Conservation (phyloP, 306 rosid genomes). For the Medicago ruthenica region DNA sequence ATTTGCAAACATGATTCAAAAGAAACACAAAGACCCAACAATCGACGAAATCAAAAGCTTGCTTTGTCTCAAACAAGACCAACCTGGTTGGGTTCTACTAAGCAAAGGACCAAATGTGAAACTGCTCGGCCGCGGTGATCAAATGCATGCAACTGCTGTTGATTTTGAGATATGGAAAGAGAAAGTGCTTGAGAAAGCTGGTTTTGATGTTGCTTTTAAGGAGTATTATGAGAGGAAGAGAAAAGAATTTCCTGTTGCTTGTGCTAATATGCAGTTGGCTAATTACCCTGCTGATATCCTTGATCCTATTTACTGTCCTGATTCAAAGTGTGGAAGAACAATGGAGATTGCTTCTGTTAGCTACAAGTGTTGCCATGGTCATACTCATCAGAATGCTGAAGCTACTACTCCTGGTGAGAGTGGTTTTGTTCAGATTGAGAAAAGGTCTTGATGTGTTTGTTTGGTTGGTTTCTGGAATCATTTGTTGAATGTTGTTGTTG, state of each 20-base stretch:
- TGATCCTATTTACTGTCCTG: conserved; percentile 48
- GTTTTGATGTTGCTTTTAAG: conserved; percentile 49
- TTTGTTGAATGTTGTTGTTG: background rate
- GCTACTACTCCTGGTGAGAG: conserved; percentile 28
- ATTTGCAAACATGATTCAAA: conserved; percentile 45
- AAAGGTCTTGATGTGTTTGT: conserved; percentile 9
- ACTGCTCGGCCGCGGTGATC: conserved; percentile 37
- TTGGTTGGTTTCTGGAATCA: background rate
- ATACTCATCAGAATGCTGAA: background rate
- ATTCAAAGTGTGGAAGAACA: conserved; percentile 25
- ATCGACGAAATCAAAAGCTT: conserved; percentile 44
- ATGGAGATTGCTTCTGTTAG: conserved; percentile 49
- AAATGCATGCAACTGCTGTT: conserved; percentile 14
- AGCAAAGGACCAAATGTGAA: conserved; percentile 56
- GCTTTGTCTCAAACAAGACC: conserved; percentile 41
- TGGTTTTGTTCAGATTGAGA: conserved; percentile 52
- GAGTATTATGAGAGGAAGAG: conserved; percentile 34
- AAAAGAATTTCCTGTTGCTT: background rate
- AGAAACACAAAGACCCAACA: conserved; percentile 41
- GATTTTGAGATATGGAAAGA: conserved; percentile 51
- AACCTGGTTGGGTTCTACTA: conserved; percentile 47
- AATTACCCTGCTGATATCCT: conserved; percentile 46
- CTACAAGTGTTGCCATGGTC: conserved; percentile 56
- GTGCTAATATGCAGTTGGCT: conserved; percentile 47
- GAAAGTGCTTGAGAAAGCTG: conserved; percentile 43